Conservation (phyloP, 2,329 filamentous ascomycete species). For the Colletotrichum sp. region DNA sequence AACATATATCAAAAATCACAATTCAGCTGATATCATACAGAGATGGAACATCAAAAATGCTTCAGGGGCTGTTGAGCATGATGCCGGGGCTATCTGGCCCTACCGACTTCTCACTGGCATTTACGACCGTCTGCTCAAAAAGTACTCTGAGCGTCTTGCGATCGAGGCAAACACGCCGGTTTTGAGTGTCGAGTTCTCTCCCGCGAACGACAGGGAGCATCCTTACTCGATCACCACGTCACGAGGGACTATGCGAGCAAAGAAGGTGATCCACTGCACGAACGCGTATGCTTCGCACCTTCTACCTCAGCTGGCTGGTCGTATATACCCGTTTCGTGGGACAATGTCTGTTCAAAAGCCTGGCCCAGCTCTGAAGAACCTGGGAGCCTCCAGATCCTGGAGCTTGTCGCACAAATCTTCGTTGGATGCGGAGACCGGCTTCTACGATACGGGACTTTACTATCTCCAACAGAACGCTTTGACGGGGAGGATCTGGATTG, state of each 20-base stretch:
- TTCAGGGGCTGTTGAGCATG: conserved; percentile 2
- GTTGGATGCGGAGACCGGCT: not conserved
- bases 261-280: conserved; percentile 45
- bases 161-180: conserved; percentile 36
- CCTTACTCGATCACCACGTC: conserved; percentile 37
- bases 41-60: conserved; percentile 28
- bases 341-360: conserved; percentile 48
- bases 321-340: conserved; percentile 41
- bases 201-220: not conserved
- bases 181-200: conserved; percentile 20
- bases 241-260: conserved; percentile 37
- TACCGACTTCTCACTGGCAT: conserved; percentile 41
- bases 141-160: conserved; percentile 27
- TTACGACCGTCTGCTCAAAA: conserved; percentile 33
- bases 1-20: not conserved
- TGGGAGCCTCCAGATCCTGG: conserved; percentile 21
- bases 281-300: conserved; percentile 47
- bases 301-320: conserved; percentile 40
- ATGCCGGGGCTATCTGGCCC: conserved; percentile 43
- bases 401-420: not conserved
- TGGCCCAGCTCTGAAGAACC: conserved; percentile 11
- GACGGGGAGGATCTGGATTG: conserved; percentile 1
- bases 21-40: not conserved
- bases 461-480: conserved; percentile 19
- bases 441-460: not conserved